Evolutionary conservation across 352 stramenopile species (phyloP), one percentile per base, ranked within the genome.

Genomic region (Pseudoperonospora humuli): DNA sequence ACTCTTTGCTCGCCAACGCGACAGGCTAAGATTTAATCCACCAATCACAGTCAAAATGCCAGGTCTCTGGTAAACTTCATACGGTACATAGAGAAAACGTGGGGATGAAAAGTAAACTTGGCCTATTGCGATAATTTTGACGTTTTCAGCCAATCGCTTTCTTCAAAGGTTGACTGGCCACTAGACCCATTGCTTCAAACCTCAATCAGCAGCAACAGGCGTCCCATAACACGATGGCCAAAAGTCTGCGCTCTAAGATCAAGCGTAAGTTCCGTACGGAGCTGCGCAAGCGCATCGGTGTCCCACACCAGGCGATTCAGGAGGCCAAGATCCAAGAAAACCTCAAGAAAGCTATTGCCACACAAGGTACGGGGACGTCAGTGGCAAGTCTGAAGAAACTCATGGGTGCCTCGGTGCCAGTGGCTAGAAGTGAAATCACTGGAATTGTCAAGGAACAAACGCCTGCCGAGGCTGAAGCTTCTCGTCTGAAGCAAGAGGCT

Each of bases 221-320:
- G 25, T 21, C 17, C 8, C 33, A 31, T 17, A 31, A 47, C 28
- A 81, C 54, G 45, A 93, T 93, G 80, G 80, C 77, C 40, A 93
- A 93, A 75, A 84, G 73, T 72, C 59, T 93, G 61, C 77, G 80
- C 54, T 93, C 80, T 42, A 93, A 93, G 69, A 87, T 93, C 64
- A 93, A 93, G 74, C 77, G 79, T 57, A 82, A 79, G 63, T 93
- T 89, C 70, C 80, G 80, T 54, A 85, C 75, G 54, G 77, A 93
- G 67, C 65, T 93, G 50, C 75, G 77, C 39, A 77, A 88, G 61
- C 72, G 70, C 45, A 78, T 93, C 45, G 80, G 80, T 35, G 75
- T 87, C 51, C 77, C 77, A 20, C 77, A 86, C 61, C 64, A 82
- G 52, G 62, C 61, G 17, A 47, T 75, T 35, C 74, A 83, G 54